Evolutionary conservation across 495 filamentous ascomycete genomes (phyloP).

Genomic region (Penicillium pancosmium): DNA sequence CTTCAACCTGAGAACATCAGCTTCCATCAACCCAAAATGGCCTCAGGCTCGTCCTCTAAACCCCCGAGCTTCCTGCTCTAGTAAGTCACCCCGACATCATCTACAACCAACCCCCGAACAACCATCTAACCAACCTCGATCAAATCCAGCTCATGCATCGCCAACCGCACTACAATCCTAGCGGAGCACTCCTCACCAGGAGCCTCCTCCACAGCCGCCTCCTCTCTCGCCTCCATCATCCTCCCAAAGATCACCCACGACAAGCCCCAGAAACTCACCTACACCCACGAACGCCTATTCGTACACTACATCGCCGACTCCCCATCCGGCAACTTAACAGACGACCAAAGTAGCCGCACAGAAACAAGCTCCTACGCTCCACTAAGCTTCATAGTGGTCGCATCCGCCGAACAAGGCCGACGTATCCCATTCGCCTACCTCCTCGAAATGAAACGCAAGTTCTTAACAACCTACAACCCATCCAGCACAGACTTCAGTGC

Average conservation of each 20-base stretch:
- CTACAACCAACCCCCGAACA: constrained; percentile 5
- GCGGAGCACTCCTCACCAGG: constrained; percentile 80
- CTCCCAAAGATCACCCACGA: constrained; percentile 91
- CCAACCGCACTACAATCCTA: constrained; percentile 87
- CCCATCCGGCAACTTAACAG: constrained; percentile 59
- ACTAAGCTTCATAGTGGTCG: constrained; percentile 84
- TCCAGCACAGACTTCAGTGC: constrained; percentile 70
- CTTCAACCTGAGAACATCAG: not conserved
- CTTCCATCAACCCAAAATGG: constrained; percentile 52
- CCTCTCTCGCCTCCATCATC: constrained; percentile 89
- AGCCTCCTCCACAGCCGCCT: constrained; percentile 69
- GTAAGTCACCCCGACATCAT: constrained; percentile 47
- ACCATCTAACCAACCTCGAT: constrained; percentile 19
- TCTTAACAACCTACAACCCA: constrained; percentile 72
- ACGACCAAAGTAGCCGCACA: constrained; percentile 28
- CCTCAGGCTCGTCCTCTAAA: constrained; percentile 68
- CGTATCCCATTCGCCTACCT: constrained; percentile 93
- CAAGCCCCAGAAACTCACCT: constrained; percentile 85
- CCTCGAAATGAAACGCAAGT: constrained; percentile 86
- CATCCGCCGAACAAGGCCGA: constrained; percentile 72
- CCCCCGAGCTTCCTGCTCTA: constrained; percentile 77
- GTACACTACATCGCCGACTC: constrained; percentile 95
- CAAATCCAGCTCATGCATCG: constrained; percentile 76
- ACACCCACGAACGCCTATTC: constrained; percentile 86
- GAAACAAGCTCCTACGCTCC: constrained; percentile 66